Base-by-base conservation (phyloP, 1,139 yeast species). In the Suhomyces taliae region DNA sequence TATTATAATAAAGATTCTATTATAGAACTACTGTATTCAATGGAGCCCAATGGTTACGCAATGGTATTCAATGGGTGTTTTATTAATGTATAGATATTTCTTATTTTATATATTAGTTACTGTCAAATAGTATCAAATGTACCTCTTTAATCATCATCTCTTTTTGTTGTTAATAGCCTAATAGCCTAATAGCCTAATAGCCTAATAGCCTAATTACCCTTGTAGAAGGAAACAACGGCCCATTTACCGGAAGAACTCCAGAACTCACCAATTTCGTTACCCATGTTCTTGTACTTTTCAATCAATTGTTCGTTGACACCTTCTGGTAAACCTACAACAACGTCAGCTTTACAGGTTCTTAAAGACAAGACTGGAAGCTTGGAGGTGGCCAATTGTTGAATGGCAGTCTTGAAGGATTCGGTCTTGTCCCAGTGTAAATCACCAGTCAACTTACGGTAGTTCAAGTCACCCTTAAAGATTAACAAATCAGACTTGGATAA, bases 331-430 rank as follows among this genome's bases (percentile, higher is more conserved):
- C 96, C 98, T 43, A 87, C 96, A 46, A 87, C 85, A n/a, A 91
- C 98, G 64, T 95, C 99, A 1, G 98, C 97, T 67, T 93, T 93
- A 66, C 96, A 85, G 3, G 99, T 93, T 72, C 99, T 82, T 59
- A 93, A 76, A 31, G 95, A 79, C 53, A 90, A 71, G 26, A 89
- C 60, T 12, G 82, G 83, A 46, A 93, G 72, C 8, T 84, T 85
- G 2, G 81, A 72, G 1, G 65, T 54, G 1, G 87, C 85, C 56
- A 91, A 75, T 10, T 82, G 80, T 47, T 87, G 89, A 53, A 91
- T 79, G 3, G 97, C 93, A 0, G 70, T 66, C 7, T 56, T 57
- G 69, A 91, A 93, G 1, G 90, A 77, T 0, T 96, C 89, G 3
- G 91, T 82, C 48, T 85, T 79, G 14, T 83, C 83, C 99, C 99